phyloP scores from a whole-genome alignment of 768 basidiomycete species.

The Suillus brevipes region DNA sequence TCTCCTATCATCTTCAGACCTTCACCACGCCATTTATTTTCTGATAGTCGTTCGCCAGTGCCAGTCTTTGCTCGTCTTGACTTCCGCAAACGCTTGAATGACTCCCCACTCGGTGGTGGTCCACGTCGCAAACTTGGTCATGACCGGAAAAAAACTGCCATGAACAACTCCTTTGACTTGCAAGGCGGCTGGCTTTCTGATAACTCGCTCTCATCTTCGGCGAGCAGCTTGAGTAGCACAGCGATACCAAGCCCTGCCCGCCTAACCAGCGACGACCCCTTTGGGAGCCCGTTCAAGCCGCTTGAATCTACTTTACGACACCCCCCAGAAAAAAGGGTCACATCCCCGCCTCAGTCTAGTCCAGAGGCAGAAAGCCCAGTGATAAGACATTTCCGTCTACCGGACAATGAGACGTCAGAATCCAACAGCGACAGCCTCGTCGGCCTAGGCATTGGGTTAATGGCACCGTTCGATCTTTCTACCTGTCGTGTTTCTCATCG shows the following conservation, averaged over 20 bases:
- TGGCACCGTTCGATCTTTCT: slow-evolving; percentile 55
- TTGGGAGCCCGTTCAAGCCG: slow-evolving; percentile 45
- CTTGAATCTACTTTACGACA: slow-evolving; percentile 15
- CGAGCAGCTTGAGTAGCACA: slow-evolving; percentile 15
- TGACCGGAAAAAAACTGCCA: slow-evolving; percentile 28
- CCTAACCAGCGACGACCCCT: slow-evolving; percentile 44
- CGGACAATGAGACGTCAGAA: slow-evolving; percentile 23
- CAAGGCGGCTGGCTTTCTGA: slow-evolving; percentile 33
- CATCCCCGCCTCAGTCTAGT: slow-evolving; percentile 23
- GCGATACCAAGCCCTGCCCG: slow-evolving; percentile 24
- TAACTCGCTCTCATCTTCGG: slow-evolving; percentile 28
- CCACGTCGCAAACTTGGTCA: slow-evolving; percentile 28
- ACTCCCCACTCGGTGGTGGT: slow-evolving; percentile 46
- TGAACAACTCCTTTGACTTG: slow-evolving; percentile 27
- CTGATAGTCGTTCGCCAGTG: slow-evolving; percentile 35
- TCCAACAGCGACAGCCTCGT: slow-evolving; percentile 34
- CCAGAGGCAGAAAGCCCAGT: slow-evolving; percentile 55
- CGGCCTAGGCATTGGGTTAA: slow-evolving; percentile 43
- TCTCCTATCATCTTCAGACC: slow-evolving; percentile 42
- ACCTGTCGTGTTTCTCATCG: slow-evolving; percentile 20
- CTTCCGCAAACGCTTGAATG: slow-evolving; percentile 40
- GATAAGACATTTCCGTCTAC: slow-evolving; percentile 28
- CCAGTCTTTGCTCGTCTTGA: slow-evolving; percentile 31
- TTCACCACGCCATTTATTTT: slow-evolving; percentile 42
- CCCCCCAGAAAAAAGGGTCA: slow-evolving; percentile 10